Evolutionary conservation across 352 stramenopile genomes (phyloP).

Genomic region (Elongisporangium undulatum): DNA sequence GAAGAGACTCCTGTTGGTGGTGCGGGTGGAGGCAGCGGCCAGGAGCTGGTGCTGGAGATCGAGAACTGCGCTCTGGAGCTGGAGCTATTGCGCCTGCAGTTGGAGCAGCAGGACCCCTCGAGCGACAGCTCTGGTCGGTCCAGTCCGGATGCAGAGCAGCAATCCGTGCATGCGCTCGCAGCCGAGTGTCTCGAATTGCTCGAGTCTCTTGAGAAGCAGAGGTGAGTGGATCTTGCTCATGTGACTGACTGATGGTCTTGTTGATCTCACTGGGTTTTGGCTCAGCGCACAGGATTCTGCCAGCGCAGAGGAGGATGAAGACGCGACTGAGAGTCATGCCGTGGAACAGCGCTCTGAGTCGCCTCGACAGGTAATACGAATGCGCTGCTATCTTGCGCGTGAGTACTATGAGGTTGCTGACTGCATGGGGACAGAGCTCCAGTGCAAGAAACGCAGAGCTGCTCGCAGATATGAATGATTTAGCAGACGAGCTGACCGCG

Average conservation of each 20-base stretch:
- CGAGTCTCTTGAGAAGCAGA: background rate
- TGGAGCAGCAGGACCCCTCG: background rate
- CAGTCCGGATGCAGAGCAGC: background rate
- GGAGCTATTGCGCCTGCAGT: background rate
- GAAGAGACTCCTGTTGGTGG: background rate
- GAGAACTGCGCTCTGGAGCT: background rate
- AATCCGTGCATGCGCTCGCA: background rate
- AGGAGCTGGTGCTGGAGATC: background rate
- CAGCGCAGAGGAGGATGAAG: background rate
- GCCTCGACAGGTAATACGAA: background rate
- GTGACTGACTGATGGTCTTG: no score
- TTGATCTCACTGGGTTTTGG: no score
- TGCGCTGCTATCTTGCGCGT: background rate
- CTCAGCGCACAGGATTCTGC: background rate
- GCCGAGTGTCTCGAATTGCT: background rate
- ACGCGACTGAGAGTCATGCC: background rate
- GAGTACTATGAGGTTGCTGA: background rate
- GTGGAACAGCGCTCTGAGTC: background rate
- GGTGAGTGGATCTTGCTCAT: background rate
- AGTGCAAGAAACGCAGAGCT: slow-evolving; percentile 1
- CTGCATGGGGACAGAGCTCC: background rate
- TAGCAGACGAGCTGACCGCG: slow-evolving; percentile 19
- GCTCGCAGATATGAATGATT: slow-evolving; percentile 5
- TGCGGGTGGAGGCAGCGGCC: background rate
- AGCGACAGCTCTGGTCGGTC: background rate